A percentile compares a stretch with the other conserved stretches of the same genome.
Evolutionary conservation across 208 protist species (phyloP).

Genomic region (Trypanosomatidae sp.): DNA sequence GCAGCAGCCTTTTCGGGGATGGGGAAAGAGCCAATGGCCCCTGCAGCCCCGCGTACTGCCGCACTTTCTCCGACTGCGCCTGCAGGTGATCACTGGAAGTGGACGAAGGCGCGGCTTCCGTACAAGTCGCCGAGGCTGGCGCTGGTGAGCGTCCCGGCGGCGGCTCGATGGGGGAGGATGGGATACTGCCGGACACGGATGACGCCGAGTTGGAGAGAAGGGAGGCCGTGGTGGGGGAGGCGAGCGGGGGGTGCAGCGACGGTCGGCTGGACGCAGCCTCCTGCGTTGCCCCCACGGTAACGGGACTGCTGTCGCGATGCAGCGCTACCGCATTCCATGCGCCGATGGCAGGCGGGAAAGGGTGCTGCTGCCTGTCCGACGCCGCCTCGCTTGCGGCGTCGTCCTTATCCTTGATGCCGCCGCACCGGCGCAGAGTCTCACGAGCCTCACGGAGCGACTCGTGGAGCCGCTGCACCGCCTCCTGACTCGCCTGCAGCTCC

Average conservation of each 20-base stretch:
- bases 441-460: constrained; percentile 14
- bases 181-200: neutral
- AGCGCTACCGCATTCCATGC: neutral
- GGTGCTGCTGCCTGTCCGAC: neutral
- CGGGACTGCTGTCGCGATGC: neutral
- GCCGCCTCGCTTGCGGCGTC: neutral
- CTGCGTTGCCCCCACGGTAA: neutral
- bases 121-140: neutral
- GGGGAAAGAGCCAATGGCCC: neutral
- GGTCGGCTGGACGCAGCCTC: neutral
- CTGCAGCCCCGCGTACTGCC: neutral
- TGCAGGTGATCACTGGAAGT: neutral
- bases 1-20: neutral
- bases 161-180: neutral
- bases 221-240: constrained; percentile 5
- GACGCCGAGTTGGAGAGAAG: constrained; percentile 8
- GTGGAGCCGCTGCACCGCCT: constrained; percentile 14
- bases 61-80: neutral
- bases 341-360: neutral
- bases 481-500: constrained; percentile 15
- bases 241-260: neutral
- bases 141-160: neutral
- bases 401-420: neutral
- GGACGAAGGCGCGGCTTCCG: neutral
- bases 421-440: constrained; percentile 1